phyloP scores from a whole-genome alignment of 495 filamentous ascomycete species.

The Podospora appendiculata region DNA sequence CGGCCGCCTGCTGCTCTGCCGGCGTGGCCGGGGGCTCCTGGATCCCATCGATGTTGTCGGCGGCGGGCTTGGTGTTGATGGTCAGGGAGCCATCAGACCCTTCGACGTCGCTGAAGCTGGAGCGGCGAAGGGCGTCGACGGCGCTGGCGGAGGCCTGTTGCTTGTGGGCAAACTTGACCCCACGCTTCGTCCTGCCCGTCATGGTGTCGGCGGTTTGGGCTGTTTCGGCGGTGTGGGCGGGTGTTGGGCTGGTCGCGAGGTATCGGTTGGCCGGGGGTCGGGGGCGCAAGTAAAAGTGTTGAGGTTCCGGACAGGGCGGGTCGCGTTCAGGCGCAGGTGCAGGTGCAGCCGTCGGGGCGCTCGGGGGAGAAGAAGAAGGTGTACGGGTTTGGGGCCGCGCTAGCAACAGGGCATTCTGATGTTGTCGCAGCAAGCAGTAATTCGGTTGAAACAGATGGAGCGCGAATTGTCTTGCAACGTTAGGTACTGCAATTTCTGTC shows the following conservation, averaged over 20 bases:
- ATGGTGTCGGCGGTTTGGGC: constrained; percentile 7
- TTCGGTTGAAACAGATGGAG: no score
- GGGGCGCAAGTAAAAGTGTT: background rate
- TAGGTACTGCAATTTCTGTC: no score
- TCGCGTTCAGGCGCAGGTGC: no score
- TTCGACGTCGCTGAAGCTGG: constrained; percentile 69
- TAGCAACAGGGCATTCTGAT: no score
- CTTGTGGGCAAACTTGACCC: constrained; percentile 75
- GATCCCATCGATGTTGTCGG: constrained; percentile 26
- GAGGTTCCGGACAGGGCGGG: background rate
- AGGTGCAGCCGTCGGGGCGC: no score
- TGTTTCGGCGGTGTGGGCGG: background rate
- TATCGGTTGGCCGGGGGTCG: no score
- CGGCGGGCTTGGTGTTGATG: constrained; percentile 32
- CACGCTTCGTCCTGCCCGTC: constrained; percentile 46
- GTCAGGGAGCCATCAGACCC: constrained; percentile 21
- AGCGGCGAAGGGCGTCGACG: constrained; percentile 45
- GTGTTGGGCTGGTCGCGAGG: background rate
- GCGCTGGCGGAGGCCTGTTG: constrained; percentile 32
- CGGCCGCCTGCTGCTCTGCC: constrained; percentile 37
- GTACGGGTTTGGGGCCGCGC: no score
- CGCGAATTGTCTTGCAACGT: no score
- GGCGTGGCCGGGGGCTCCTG: constrained; percentile 24
- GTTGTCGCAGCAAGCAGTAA: no score
- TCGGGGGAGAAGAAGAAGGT: no score